Percentiles rank a stretch among this genome's conserved stretches.
These are phyloP conservation scores for Anthoceros angustus DNA, from an alignment of 225 moss, liverwort and hornwort species.

Conservation along the genomic window DNA sequence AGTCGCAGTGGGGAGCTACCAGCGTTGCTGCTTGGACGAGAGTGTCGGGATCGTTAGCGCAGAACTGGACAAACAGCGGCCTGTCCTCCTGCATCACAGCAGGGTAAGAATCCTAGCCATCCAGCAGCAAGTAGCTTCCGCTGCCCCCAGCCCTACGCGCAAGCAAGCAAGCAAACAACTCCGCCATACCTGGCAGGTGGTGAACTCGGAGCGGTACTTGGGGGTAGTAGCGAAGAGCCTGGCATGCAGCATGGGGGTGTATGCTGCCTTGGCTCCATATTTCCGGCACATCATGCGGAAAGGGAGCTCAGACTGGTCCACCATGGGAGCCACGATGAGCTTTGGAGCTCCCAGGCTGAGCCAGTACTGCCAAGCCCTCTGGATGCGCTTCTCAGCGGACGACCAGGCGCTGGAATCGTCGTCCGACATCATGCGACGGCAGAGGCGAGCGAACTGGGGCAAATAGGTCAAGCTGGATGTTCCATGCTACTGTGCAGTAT, in stretches of 20 bases:
- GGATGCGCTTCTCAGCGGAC: slow-evolving; percentile 15
- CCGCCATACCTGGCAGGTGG: slow-evolving; percentile 68
- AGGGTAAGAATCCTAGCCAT: background rate
- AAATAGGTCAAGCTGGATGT: too few species aligned
- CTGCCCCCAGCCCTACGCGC: slow-evolving; percentile 3
- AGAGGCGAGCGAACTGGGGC: too few species aligned
- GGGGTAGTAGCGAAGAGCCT: slow-evolving; percentile 58
- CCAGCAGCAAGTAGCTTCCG: background rate
- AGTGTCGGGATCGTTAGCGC: slow-evolving; percentile 89
- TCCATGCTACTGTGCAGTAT: background rate
- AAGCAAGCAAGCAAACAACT: slow-evolving; percentile 4
- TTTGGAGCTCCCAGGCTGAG: slow-evolving; percentile 66
- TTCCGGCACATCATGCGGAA: slow-evolving; percentile 95
- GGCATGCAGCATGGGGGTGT: slow-evolving; percentile 94
- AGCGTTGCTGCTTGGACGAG: slow-evolving; percentile 70
- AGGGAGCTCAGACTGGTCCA: slow-evolving; percentile 96
- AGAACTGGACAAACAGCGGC: slow-evolving; percentile 92
- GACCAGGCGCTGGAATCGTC: background rate
- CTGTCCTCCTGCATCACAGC: slow-evolving; percentile 60
- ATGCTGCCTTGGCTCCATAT: slow-evolving; percentile 92
- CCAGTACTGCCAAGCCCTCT: slow-evolving; percentile 85
- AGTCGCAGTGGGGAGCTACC: slow-evolving; percentile 73
- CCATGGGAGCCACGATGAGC: slow-evolving; percentile 93
- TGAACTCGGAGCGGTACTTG: slow-evolving; percentile 90
- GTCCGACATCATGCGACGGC: background rate